Base-by-base conservation (phyloP, 192 early-diverging fungal genomes). In the Linnemannia zychae region DNA sequence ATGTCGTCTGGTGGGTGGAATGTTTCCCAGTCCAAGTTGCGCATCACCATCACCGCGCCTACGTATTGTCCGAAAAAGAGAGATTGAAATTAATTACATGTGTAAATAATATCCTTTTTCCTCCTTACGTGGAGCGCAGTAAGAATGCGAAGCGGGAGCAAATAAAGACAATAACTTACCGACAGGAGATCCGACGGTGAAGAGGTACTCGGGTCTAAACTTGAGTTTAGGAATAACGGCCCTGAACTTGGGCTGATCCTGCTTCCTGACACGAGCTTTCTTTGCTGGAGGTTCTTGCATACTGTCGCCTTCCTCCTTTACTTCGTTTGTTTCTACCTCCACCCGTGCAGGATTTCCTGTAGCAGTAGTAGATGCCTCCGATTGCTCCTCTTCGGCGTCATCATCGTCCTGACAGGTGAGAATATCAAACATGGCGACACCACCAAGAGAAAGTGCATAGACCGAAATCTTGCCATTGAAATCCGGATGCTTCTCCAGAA, bases 381-480 rank as follows among this genome's bases (percentile, higher is more conserved):
- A 31, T n/a, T n/a, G n/a, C n/a, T n/a, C n/a, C 36, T 82, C 74
- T 38, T 88, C 85, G 3, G 28, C 24, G 15, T 86, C 88, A n/a
- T 81, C 80, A 50, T 81, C 79, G 74, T 88, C 88, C 22, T 86
- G 75, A 20, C 78, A 82, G 0, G 90, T 88, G 34, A 95, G 69
- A 48, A 95, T 93, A 82, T 95, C 94, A 76, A 89, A 95, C 71
- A 90, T 91, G 44, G 94, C 90, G 1, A 95, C 81, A 12, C 94
- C 94, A 31, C 94, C 94, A 36, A 95, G 72, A 20, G 94, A 95
- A 48, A 94, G 91, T 11, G 93, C 93, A 44, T 93, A 88, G 11
- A 95, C 82, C 33, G 83, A 87, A 44, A 94, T 84, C 31, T 90
- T 87, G 9, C 94, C 94, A 52, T 87, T 84, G 74, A 95, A 95